Evolutionary conservation across 2,329 filamentous ascomycete genomes (phyloP).

Genomic region (Cryphonectria carpinicola): DNA sequence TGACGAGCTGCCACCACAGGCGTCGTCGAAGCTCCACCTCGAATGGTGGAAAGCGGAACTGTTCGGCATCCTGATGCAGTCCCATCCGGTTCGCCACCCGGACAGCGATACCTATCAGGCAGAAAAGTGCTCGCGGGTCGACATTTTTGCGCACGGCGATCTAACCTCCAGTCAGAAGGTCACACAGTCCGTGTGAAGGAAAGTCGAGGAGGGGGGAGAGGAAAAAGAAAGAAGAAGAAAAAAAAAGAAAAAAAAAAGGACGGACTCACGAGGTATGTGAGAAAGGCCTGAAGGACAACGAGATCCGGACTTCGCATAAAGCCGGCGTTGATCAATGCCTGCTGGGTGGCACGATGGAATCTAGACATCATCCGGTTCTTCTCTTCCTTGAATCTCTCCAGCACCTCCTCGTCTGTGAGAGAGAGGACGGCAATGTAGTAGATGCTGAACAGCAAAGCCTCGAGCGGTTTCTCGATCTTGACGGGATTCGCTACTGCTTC

Average conservation of each 20-base stretch:
- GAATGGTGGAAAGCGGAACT: conserved; percentile 56
- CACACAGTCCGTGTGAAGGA: too few species aligned
- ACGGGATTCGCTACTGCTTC: conserved; percentile 61
- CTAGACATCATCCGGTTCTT: conserved; percentile 54
- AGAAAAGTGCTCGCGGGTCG: conserved; percentile 64
- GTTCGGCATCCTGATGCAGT: conserved; percentile 65
- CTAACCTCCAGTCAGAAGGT: conserved; percentile 43
- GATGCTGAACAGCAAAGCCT: conserved; percentile 70
- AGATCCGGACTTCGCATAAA: conserved; percentile 70
- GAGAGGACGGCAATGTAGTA: conserved; percentile 64
- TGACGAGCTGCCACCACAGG: conserved; percentile 73
- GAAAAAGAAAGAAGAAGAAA: too few species aligned
- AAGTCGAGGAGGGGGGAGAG: too few species aligned
- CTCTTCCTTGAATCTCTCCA: conserved; percentile 55
- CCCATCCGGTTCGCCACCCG: conserved; percentile 71
- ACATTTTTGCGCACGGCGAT: conserved; percentile 60
- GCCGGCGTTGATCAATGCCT: conserved; percentile 67
- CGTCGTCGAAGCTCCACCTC: conserved; percentile 73
- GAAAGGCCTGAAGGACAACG: conserved; percentile 67
- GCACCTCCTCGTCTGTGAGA: conserved; percentile 58
- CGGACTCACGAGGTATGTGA: conserved; percentile 65
- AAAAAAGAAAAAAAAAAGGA: background rate
- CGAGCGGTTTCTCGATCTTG: conserved; percentile 59
- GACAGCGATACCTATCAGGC: conserved; percentile 67
- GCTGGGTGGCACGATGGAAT: conserved; percentile 63